Conservation (phyloP, 2,329 filamentous ascomycete genomes). For the Diaporthe nobilis region DNA sequence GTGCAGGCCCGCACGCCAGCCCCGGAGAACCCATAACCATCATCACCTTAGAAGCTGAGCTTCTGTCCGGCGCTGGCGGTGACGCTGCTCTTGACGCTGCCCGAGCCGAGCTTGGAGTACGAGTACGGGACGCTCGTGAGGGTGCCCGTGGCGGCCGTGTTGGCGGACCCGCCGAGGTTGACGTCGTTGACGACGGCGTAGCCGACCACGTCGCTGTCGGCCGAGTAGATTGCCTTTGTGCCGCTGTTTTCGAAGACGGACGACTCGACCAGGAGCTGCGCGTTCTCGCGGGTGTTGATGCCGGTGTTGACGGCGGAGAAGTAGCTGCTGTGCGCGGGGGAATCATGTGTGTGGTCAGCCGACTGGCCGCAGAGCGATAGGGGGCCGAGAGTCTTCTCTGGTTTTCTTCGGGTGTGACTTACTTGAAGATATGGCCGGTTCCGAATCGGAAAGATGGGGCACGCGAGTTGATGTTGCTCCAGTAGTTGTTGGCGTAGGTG, state of each 20-base stretch:
- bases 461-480: constrained; percentile 74
- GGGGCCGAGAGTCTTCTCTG: not conserved
- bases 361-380: not conserved
- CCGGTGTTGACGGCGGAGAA: constrained; percentile 58
- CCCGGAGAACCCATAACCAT: not conserved
- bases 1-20: not conserved
- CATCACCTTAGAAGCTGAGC: constrained; percentile 49
- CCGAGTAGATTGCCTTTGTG: constrained; percentile 53
- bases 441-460: constrained; percentile 76
- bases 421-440: constrained; percentile 66
- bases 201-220: constrained; percentile 58
- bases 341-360: not conserved
- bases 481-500: constrained; percentile 77
- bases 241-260: constrained; percentile 60
- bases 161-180: constrained; percentile 59
- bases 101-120: constrained; percentile 65
- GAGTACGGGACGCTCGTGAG: constrained; percentile 66
- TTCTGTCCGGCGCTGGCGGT: constrained; percentile 56
- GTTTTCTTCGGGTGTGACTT: not conserved
- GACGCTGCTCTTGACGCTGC: constrained; percentile 61
- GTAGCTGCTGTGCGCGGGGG: constrained; percentile 53
- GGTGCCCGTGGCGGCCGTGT: constrained; percentile 65
- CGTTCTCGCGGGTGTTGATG: constrained; percentile 70
- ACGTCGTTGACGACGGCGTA: constrained; percentile 59
- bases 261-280: constrained; percentile 70